Evolutionary conservation across 352 stramenopile genomes (phyloP), one percentile per base, ranked within the genome.

Genomic region (Phytophthora palmivora): DNA sequence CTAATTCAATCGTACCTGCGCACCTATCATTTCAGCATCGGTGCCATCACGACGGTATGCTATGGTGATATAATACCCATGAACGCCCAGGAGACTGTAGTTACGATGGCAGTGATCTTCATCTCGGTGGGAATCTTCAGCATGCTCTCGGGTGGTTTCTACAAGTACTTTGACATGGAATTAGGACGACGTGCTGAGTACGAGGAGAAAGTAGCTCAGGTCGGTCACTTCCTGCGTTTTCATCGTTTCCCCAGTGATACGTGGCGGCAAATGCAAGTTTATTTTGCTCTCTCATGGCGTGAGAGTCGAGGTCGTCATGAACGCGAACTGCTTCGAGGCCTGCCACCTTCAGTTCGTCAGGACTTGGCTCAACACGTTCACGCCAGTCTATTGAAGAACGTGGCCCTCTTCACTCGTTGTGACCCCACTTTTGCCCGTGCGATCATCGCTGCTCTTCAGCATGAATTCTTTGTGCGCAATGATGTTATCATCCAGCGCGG

Each of bases 231-330:
- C 63, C 78, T 92, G 45, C 61, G 76, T n/a, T 88, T 90, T 18
- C 79, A 90, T 21, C 73, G 70, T 16, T 89, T 91, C 43, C 79
- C 72, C 0, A 44, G 48, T 16, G 74, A 72, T 21, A 78, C 79
- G 30, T 88, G 78, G 80, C 74, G 72, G 19, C 84, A 91, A 59
- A 90, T 91, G 82, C 79, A 91, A 49, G 65, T 88, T 6, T 92
- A 90, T 58, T 90, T 91, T 51, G 68, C 79, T 11, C 63, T 91
- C 1, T 79, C 74, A 30, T 91, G 84, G 84, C 65, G 82, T 8
- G 78, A 90, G 39, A 90, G 72, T 69, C 84, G 88, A 19, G 84
- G 84, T 9, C 81, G 87, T 41, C 72, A 79, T 37, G 82, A 91
- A 45, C 69, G 82, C 9, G 60, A 88, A 22, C 64, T 84, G 38